Percentiles rank a stretch among this genome's conserved stretches.
phyloP scores from a whole-genome alignment of 495 filamentous ascomycete genomes.

The Paragyromitra xinjiangensis region DNA sequence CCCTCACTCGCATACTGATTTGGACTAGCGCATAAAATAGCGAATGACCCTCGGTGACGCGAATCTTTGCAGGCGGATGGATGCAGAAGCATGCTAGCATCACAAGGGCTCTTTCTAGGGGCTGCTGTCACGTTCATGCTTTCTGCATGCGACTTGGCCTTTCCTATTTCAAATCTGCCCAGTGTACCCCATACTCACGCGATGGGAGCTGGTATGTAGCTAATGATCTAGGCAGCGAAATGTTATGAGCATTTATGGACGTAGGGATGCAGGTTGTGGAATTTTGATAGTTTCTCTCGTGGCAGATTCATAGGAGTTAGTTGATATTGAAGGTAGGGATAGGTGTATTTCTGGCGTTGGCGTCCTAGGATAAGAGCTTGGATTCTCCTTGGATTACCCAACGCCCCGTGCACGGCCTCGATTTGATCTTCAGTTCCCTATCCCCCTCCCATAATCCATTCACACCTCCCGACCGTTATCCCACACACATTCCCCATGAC shows the following conservation, averaged over 20 bases:
- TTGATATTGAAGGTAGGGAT: not conserved
- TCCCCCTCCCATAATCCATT: not conserved
- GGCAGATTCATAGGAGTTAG: not conserved
- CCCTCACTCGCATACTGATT: not conserved
- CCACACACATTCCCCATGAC: not conserved
- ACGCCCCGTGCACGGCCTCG: not conserved
- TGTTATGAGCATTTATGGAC: too few species aligned
- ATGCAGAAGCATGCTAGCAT: not conserved
- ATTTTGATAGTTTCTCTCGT: not conserved
- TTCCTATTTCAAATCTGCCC: not conserved
- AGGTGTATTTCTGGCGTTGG: not conserved
- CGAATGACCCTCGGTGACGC: not conserved
- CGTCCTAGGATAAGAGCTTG: not conserved
- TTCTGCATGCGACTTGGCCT: not conserved
- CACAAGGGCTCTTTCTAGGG: not conserved
- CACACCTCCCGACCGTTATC: not conserved
- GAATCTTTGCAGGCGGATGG: not conserved
- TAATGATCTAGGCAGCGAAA: too few species aligned
- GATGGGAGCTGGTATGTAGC: not conserved
- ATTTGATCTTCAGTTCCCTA: not conserved
- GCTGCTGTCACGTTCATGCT: not conserved
- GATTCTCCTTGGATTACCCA: not conserved
- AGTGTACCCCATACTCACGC: too few species aligned
- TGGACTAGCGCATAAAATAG: not conserved
- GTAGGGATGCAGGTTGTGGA: too few species aligned